phyloP scores from a whole-genome alignment of 441 rosid species.

The Eutrema salsugineum region DNA sequence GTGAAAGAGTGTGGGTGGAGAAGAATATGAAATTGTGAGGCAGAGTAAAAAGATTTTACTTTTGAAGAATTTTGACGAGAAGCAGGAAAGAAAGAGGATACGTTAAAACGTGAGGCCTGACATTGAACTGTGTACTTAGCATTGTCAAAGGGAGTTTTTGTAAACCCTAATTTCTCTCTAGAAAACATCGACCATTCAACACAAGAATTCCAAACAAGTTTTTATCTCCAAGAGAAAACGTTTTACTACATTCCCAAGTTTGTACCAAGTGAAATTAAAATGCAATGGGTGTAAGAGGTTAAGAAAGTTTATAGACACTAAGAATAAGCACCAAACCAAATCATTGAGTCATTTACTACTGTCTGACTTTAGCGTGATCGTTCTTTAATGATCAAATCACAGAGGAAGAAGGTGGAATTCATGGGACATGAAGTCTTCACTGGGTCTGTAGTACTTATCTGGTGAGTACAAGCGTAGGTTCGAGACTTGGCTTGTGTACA shows the following conservation, averaged over 20 bases:
- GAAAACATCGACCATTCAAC: background rate
- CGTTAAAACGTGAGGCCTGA: no score
- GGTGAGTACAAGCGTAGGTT: constrained; percentile 92
- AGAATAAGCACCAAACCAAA: constrained; percentile 16
- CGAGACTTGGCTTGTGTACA: constrained; percentile 91
- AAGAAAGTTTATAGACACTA: constrained; percentile 14
- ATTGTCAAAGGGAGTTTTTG: background rate
- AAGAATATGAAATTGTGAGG: no score
- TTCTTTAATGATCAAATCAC: constrained; percentile 26
- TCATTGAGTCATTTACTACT: background rate
- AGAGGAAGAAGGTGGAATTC: constrained; percentile 74
- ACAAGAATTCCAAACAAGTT: background rate
- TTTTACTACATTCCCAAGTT: background rate
- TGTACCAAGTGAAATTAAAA: constrained; percentile 9
- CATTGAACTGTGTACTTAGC: no score
- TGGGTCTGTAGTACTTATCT: constrained; percentile 90
- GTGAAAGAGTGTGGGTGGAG: background rate
- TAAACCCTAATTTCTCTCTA: background rate
- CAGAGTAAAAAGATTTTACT: no score
- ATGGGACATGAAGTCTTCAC: constrained; percentile 98
- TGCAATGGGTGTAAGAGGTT: background rate
- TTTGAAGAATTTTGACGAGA: no score
- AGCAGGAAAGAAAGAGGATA: no score
- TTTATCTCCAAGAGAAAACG: background rate
- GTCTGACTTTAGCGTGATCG: background rate